A percentile compares a stretch with the other conserved stretches of the same genome.
phyloP scores from a whole-genome alignment of 2,329 filamentous ascomycete genomes.

The Davidsoniella neocaledoniae region DNA sequence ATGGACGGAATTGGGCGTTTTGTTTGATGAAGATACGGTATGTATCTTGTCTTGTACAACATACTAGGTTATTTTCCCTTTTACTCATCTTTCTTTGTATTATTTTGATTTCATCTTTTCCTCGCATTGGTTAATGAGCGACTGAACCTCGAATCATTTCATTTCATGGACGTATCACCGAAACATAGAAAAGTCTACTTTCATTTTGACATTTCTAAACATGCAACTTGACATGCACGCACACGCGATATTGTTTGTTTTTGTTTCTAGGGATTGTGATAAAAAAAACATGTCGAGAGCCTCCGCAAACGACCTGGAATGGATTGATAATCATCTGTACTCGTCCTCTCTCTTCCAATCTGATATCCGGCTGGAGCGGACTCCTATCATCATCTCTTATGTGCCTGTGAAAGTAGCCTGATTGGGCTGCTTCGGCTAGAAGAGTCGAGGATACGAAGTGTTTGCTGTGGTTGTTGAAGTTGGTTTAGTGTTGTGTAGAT shows the following conservation, averaged over 20 bases:
- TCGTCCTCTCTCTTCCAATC: neutral
- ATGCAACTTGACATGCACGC: no score
- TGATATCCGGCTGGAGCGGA: constrained; percentile 12
- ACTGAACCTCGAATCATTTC: no score
- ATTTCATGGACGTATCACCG: no score
- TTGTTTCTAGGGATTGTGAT: neutral
- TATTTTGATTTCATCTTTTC: no score
- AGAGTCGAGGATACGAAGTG: constrained; percentile 3
- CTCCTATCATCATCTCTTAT: constrained; percentile 1
- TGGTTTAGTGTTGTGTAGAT: neutral
- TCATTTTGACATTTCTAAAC: no score
- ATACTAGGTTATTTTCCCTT: neutral
- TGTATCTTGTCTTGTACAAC: no score
- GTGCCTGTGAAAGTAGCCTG: neutral
- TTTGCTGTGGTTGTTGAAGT: constrained; percentile 8
- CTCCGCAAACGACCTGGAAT: neutral
- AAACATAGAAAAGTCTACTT: no score
- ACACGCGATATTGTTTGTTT: no score
- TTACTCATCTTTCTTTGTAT: neutral
- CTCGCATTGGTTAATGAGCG: no score
- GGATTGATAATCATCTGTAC: neutral
- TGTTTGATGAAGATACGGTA: no score
- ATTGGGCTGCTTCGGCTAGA: neutral
- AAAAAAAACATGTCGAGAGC: neutral
- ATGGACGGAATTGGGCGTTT: no score